phyloP scores from a whole-genome alignment of 2,329 filamentous ascomycete genomes.

The Colletotrichum simmondsii region DNA sequence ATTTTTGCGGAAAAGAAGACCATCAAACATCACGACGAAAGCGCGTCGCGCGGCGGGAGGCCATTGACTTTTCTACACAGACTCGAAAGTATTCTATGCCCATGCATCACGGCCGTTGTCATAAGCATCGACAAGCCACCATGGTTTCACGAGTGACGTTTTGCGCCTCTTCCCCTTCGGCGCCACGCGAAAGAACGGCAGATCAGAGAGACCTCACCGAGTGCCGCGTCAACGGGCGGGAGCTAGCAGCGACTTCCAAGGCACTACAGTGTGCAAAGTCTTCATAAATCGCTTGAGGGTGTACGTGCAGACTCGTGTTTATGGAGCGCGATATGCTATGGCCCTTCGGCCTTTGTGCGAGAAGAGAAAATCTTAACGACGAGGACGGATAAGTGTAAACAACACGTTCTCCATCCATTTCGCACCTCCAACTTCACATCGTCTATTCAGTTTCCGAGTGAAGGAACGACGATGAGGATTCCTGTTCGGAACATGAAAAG shows the following conservation, averaged over 20 bases:
- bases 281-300: neutral
- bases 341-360: neutral
- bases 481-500: neutral
- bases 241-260: conserved; percentile 11
- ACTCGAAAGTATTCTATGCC: neutral
- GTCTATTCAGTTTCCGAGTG: neutral
- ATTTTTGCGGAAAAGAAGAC: neutral
- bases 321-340: neutral
- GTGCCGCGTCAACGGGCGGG: conserved; percentile 5
- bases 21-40: neutral
- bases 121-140: neutral
- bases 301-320: neutral
- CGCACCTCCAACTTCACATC: neutral
- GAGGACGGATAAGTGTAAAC: neutral
- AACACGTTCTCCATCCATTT: neutral
- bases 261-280: neutral
- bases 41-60: neutral
- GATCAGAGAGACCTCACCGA: conserved; percentile 2
- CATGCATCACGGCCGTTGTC: neutral
- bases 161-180: neutral
- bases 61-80: conserved; percentile 1
- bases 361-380: neutral
- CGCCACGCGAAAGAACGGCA: conserved; percentile 3
- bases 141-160: conserved; percentile 15
- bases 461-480: neutral